Evolutionary conservation across 805 yeast genomes (phyloP), one percentile per base, ranked within the genome.

Genomic region (Soucietia sequanensis): DNA sequence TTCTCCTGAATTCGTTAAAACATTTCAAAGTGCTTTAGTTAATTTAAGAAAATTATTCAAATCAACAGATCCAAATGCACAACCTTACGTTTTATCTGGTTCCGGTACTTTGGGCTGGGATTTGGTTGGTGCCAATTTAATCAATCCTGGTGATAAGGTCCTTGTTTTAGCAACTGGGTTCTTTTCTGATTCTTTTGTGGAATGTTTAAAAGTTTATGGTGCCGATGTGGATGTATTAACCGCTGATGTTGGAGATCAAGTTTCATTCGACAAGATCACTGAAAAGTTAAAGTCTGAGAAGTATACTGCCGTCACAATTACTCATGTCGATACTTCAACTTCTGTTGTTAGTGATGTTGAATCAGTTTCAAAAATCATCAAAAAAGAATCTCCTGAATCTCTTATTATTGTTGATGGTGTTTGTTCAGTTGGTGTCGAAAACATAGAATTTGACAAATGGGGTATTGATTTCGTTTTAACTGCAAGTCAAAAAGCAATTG

Each of bases 21-120:
- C 83, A 21, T 90, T 90, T 68, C 84, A 82, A 57, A 59, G 73
- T 13, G 83, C 76, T 11, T 72, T 91, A 52, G 60, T 70, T 50
- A 77, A 80, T 58, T 72, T 87, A 48, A 77, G 97, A 50, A 72
- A 68, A 46, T 62, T 91, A 46, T 90, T 90, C 75, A 75, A 81
- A 54, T 80, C 91, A 19, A 65, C 78, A 18, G 78, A 75, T 49
- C 59, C 76, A 10, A 35, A 38, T 8, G 76, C 93, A 23, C 96
- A 87, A 65, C 87, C 90, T 6, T 72, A 85, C 41, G 85, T 91
- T 11, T 56, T 91, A 38, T 74, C 93, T 3, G 98, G 97, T 27
- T 83, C 95, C 2, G 98, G 98, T 38, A 88, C 97, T 14, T 72
- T 90, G 27, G 98, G 98, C 23, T 90, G 96, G 96, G 98, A 90